Evolutionary conservation across 805 yeast genomes (phyloP).

Genomic region (Lachancea meyersii): DNA sequence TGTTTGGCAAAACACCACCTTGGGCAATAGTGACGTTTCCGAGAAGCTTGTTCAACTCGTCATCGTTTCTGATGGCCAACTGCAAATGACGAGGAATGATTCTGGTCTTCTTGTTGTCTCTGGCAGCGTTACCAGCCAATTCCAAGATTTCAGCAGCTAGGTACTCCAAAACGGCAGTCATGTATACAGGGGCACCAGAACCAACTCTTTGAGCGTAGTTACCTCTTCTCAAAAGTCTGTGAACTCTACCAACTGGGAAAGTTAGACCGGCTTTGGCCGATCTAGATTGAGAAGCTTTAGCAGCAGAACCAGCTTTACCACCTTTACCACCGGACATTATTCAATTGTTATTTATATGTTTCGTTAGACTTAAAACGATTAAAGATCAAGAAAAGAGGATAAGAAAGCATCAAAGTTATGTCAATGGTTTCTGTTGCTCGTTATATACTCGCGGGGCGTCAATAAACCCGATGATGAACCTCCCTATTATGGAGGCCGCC

Average conservation of each 20-base stretch:
- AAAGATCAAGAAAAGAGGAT: too few relatives aligned
- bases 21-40: conserved; percentile 91
- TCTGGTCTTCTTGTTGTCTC: conserved; percentile 97
- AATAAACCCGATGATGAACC: not conserved
- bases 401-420: too few relatives aligned
- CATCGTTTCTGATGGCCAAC: conserved; percentile 95
- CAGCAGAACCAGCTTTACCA: conserved; percentile 87
- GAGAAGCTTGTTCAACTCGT: conserved; percentile 86
- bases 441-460: not conserved
- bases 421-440: not conserved
- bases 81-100: conserved; percentile 96
- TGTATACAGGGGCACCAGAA: conserved; percentile 96
- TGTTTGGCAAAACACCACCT: conserved; percentile 97
- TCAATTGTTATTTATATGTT: not conserved
- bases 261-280: conserved; percentile 95
- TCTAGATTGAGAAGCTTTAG: conserved; percentile 91
- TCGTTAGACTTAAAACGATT: not conserved
- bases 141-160: conserved; percentile 93
- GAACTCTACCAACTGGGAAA: conserved; percentile 98
- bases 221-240: conserved; percentile 88
- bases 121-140: conserved; percentile 95
- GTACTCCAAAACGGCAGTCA: conserved; percentile 91
- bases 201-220: conserved; percentile 96
- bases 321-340: conserved; percentile 58
- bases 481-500: not conserved